Conservation (phyloP, 768 basidiomycete genomes). For the Sistotremastrum niveocremeum region DNA sequence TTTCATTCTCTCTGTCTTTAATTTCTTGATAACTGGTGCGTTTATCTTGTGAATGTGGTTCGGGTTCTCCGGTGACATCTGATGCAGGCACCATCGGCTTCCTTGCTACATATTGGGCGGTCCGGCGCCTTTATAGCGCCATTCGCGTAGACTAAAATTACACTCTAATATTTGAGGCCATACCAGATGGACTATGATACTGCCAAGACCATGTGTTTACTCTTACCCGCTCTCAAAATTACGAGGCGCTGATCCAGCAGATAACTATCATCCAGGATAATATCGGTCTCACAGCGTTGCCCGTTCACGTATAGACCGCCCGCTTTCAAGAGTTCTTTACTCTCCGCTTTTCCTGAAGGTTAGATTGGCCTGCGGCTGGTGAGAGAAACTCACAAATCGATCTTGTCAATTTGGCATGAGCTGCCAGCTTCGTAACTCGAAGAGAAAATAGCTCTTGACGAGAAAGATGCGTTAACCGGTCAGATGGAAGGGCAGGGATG, state of each 20-base stretch:
- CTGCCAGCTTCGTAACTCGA: constrained; percentile 48
- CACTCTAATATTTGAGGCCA: not conserved
- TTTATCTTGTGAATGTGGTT: not conserved
- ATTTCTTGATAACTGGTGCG: constrained; percentile 78
- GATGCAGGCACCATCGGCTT: constrained; percentile 81
- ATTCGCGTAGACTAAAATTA: constrained; percentile 54
- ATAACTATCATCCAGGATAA: constrained; percentile 25
- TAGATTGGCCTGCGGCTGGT: not conserved
- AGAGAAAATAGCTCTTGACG: constrained; percentile 36
- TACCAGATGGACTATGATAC: constrained; percentile 12
- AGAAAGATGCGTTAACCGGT: constrained; percentile 49
- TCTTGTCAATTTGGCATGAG: constrained; percentile 38
- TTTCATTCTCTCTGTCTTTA: constrained; percentile 63
- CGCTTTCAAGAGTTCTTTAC: constrained; percentile 43
- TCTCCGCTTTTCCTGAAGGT: constrained; percentile 34
- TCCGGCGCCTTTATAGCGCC: constrained; percentile 67
- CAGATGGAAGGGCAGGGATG: constrained; percentile 43
- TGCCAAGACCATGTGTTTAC: constrained; percentile 47
- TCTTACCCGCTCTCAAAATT: constrained; percentile 63
- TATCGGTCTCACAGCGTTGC: constrained; percentile 27
- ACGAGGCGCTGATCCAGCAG: constrained; percentile 50
- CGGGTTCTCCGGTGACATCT: not conserved
- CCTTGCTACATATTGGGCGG: constrained; percentile 83
- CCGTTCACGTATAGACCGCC: constrained; percentile 70
- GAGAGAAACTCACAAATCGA: constrained; percentile 44